Evolutionary conservation across 2,329 filamentous ascomycete species (phyloP), one percentile per base, ranked within the genome.

Genomic region (Ophioceras dolichostomum): DNA sequence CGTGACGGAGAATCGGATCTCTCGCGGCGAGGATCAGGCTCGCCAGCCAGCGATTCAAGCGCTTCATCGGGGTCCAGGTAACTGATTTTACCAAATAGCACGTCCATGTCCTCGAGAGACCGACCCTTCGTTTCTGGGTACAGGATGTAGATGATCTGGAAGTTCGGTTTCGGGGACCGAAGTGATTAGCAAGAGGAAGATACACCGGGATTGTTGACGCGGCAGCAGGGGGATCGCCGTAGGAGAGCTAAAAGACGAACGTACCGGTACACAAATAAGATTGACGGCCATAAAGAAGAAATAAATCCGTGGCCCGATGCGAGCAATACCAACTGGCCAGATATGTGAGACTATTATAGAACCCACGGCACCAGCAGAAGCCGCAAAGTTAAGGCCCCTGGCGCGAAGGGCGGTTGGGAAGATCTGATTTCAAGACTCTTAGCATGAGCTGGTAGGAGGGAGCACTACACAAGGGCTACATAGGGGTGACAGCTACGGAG

Each of bases 241-340:
- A 1, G 3, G 13, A 8, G 17, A 3, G 9, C 4, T 4, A 17
- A n/a, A n/a, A 26, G 22, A 9, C 3, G 4, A 4, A 45, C 53
- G 36, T 49, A 66, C 61, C 4, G 64, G 60, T 14, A 68, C 59
- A 38, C 62, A 70, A 10, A 56, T 51, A 6, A 70, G 37, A 44
- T 72, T 72, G 19, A 70, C 56, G 7, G 55, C 56, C 62, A 72
- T 71, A 47, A 76, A 75, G 42, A 74, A 67, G 43, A 74, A 74
- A 49, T 74, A 75, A 3, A 71, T 64, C 16, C 59, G 61, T 10
- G 64, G 65, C 3, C 69, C 68, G 16, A 73, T 57, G 3, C 53
- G 58, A 21, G 60, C 56, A 32, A 73, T 63, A 4, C 68, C 70
- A 1, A 73, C 56, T 1, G 70, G 69, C 70, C 71, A 76, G 10